phyloP scores from a whole-genome alignment of 164 flowering plant genomes.

The Warburgia ugandensis region DNA sequence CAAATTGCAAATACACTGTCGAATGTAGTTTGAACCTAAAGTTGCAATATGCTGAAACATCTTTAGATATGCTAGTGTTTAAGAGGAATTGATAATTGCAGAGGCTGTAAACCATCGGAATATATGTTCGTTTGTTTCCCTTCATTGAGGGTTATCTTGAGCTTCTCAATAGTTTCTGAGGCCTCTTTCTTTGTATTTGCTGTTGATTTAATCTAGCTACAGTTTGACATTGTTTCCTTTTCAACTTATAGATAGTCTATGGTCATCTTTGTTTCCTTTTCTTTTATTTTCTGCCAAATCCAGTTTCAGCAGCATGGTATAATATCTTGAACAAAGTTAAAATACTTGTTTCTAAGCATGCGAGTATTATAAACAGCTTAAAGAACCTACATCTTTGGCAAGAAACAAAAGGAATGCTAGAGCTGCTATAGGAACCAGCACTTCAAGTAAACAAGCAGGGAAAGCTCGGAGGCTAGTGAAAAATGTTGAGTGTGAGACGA shows the following conservation, averaged over 20 bases:
- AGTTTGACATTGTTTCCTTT: too few species aligned
- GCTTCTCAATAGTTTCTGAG: too few species aligned
- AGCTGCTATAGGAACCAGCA: constrained; percentile 11
- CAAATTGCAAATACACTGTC: too few species aligned
- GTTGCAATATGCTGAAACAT: too few species aligned
- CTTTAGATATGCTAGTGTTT: too few species aligned
- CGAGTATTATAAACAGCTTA: constrained; percentile 15
- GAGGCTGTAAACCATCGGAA: neutral
- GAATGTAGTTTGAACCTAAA: too few species aligned
- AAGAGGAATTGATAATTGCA: neutral
- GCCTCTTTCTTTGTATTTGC: too few species aligned
- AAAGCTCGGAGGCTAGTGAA: constrained; percentile 50
- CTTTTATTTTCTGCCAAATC: neutral
- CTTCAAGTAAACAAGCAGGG: constrained; percentile 25
- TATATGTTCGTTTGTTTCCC: neutral
- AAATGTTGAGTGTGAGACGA: constrained; percentile 14
- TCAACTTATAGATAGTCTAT: too few species aligned
- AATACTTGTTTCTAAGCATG: neutral
- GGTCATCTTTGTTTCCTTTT: neutral
- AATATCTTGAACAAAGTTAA: too few species aligned
- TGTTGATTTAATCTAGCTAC: too few species aligned
- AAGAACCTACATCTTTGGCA: constrained; percentile 10
- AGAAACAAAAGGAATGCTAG: constrained; percentile 23
- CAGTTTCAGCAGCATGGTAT: neutral
- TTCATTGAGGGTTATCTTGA: too few species aligned